Evolutionary conservation across 1,284 basidiomycete genomes (phyloP), one percentile per base, ranked within the genome.

Genomic region (Boletus semigastroideus): DNA sequence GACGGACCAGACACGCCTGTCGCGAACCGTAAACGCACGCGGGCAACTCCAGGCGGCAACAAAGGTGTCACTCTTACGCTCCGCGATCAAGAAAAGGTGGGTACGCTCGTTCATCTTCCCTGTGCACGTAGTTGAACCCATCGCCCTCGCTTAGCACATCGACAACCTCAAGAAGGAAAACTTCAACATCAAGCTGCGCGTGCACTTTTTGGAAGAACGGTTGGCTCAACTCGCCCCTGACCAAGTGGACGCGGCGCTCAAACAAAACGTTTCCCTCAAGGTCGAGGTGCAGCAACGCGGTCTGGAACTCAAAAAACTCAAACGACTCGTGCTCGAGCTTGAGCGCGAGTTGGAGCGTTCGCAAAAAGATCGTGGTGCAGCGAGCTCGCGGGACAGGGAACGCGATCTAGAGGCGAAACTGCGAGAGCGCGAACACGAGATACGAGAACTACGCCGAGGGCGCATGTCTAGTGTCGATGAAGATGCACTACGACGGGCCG

Each of bases 121-220:
- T n/a, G 3, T 31, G 10, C 34, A 20, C 28, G 17, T 38, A 20
- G 9, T 41, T 2, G 13, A 36, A 52, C 14, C 16, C 28, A 6
- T 28, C 22, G 7, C 30, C 3, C 25, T 28, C 25, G 31, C 12
- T 11, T 61, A 96, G 93, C 90, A 94, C 68, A 92, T 96, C 65
- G 92, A 97, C 72, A 86, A 86, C 57, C 79, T 94, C 61, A 95
- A 95, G 76, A 95, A 94, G 69, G 93, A 97, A 69, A 94, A 95
- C 75, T 96, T 96, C 72, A 90, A 89, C 63, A 86, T 97, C 66
- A 95, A 97, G 68, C 81, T 96, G 49, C 91, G 93, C 58, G 91
- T 96, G 6, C 92, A 94, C 68, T 95, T 96, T 67, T 81, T 95
- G 45, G 92, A 96, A 67, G 92, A 96, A 64, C 87, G 92, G 28